phyloP scores from a whole-genome alignment of 2,329 filamentous ascomycete species.

The Pezicula carpinea region DNA sequence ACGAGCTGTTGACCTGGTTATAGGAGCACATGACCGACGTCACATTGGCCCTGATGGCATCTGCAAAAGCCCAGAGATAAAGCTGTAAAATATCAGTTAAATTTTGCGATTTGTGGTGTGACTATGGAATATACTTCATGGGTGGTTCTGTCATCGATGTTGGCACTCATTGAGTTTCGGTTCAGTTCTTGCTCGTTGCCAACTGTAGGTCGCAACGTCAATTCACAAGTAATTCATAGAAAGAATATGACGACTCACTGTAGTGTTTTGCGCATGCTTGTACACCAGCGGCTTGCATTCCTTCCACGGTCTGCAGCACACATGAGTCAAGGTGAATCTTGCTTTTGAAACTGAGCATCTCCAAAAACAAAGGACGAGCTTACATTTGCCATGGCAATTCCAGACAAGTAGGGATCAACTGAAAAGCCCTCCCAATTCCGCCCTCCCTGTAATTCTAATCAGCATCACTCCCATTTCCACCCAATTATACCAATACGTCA shows the following conservation, averaged over 20 bases:
- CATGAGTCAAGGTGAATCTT: not conserved
- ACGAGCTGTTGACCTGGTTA: slow-evolving; percentile 66
- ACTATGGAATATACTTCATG: slow-evolving; percentile 63
- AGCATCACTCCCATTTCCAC: slow-evolving; percentile 55
- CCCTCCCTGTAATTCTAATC: slow-evolving; percentile 61
- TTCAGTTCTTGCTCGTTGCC: slow-evolving; percentile 66
- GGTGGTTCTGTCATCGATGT: slow-evolving; percentile 59
- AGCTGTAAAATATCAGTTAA: slow-evolving; percentile 9
- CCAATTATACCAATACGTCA: too few relatives aligned
- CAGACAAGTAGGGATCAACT: slow-evolving; percentile 70
- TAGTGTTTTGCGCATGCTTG: slow-evolving; percentile 56
- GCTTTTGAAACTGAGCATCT: not conserved
- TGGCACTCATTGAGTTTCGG: slow-evolving; percentile 48
- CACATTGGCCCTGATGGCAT: slow-evolving; percentile 62
- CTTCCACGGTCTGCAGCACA: slow-evolving; percentile 49
- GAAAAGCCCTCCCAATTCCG: slow-evolving; percentile 84
- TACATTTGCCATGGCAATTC: slow-evolving; percentile 52
- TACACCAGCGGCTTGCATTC: slow-evolving; percentile 46
- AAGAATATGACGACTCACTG: slow-evolving; percentile 30
- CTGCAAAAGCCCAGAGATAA: slow-evolving; percentile 52
- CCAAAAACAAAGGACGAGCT: not conserved
- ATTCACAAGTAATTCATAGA: slow-evolving; percentile 20
- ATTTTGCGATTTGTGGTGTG: not conserved
- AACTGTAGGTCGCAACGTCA: slow-evolving; percentile 33
- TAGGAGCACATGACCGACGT: slow-evolving; percentile 70